A percentile compares a stretch with the other conserved stretches of the same genome.
Evolutionary conservation across 345 rosid species (phyloP).

Genomic region (Citrus reticulata): DNA sequence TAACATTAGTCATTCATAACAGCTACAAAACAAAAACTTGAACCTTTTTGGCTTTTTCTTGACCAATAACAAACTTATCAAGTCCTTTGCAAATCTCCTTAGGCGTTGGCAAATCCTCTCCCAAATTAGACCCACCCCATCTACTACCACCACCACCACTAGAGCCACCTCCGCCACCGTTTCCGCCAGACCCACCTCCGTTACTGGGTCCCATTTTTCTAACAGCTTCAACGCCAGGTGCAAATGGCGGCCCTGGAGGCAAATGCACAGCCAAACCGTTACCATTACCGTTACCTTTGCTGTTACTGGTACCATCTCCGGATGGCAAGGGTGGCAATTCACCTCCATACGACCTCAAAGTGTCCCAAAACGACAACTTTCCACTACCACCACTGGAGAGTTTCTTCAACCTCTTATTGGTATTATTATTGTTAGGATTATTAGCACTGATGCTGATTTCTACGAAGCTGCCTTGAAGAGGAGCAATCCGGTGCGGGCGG

Average conservation of each 20-base stretch:
- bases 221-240: constrained; percentile 55
- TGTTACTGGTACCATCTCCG: constrained; percentile 28
- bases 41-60: constrained; percentile 83
- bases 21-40: neutral
- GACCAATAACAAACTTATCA: constrained; percentile 87
- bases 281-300: neutral
- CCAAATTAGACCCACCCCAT: constrained; percentile 90
- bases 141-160: constrained; percentile 29
- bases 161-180: constrained; percentile 7
- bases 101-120: constrained; percentile 88
- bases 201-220: constrained; percentile 34
- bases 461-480: constrained; percentile 84
- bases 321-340: constrained; percentile 77
- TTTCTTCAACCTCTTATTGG: constrained; percentile 22
- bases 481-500: constrained; percentile 56
- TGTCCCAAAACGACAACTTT: constrained; percentile 72
- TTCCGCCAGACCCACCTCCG: constrained; percentile 29
- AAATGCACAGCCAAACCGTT: constrained; percentile 59
- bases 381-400: constrained; percentile 21
- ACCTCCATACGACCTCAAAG: constrained; percentile 58
- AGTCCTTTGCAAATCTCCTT: constrained; percentile 86
- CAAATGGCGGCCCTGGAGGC: constrained; percentile 75
- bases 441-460: constrained; percentile 60
- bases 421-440: constrained; percentile 15
- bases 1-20: neutral